A percentile compares a stretch with the other conserved stretches of the same genome.
These are phyloP conservation scores for Coemansia sp. DNA, from an alignment of 192 early-diverging fungal genomes.

Conservation along the genomic window DNA sequence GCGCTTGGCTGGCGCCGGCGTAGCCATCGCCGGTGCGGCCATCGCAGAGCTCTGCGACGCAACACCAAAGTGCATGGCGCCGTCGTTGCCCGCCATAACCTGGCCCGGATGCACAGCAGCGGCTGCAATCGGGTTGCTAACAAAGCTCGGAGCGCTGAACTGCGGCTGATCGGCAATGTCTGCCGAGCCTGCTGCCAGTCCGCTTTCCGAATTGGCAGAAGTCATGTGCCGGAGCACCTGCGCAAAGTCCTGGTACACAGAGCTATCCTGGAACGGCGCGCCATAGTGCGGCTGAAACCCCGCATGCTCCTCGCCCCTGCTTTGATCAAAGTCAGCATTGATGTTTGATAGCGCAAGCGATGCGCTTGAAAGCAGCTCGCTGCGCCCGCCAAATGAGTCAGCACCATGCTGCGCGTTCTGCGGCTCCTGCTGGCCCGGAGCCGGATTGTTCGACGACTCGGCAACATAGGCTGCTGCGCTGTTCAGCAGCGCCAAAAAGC, in stretches of 20 bases:
- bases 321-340: constrained; percentile 18
- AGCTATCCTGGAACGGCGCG: constrained; percentile 19
- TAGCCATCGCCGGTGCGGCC: neutral
- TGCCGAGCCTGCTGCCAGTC: neutral
- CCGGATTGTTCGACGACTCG: constrained; percentile 25
- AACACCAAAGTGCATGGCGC: neutral
- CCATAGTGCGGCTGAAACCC: constrained; percentile 28
- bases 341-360: constrained; percentile 29
- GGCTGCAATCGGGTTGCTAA: neutral
- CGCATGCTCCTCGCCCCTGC: constrained; percentile 8
- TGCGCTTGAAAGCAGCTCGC: constrained; percentile 28
- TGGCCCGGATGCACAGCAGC: constrained; percentile 18
- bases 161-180: constrained; percentile 1
- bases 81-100: constrained; percentile 14
- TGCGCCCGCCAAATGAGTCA: constrained; percentile 18
- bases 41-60: neutral
- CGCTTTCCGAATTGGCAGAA: constrained; percentile 13
- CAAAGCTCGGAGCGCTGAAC: constrained; percentile 8
- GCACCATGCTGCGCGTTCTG: constrained; percentile 1
- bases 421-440: neutral
- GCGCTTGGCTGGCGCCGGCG: constrained; percentile 23
- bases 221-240: constrained; percentile 50
- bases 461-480: constrained; percentile 47
- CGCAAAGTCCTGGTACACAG: constrained; percentile 42
- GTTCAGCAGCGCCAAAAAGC: constrained; percentile 46